Base-by-base conservation (phyloP, 2,329 filamentous ascomycete species). In the Westerdykella ornata region DNA sequence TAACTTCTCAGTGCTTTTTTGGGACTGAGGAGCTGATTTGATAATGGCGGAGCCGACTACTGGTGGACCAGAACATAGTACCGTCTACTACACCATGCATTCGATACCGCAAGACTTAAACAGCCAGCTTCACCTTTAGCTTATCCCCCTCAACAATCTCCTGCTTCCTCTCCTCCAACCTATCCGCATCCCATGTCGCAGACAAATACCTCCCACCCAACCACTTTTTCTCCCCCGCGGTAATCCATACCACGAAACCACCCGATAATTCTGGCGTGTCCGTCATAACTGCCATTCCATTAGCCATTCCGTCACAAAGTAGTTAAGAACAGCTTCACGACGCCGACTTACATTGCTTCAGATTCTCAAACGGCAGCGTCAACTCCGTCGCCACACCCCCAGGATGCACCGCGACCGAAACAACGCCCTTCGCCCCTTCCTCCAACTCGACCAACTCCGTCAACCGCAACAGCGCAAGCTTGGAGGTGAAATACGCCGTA, bases 401-500 rank as follows among this genome's bases (percentile, higher is more conserved):
- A 1, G 60, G 60, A 43, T 65, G 59, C 9, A 63, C 33, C 6
- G 42, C 44, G 14, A 52, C 43, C 14, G 50, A 50, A 20, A 49
- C 44, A 0, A 63, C 43, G 2, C 60, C 58, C 38, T 56, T 41
- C 0, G n/a, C 41, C 0, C 41, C 48, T 41, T 62, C 58, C 39
- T 78, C 76, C 0, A 56, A 56, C 30, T 66, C 61, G 7, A 75
- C 46, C 46, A 69, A 72, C 51, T 79, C 74, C 1, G 69, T 72
- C 34, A 79, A 64, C 9, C 73, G 63, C 13, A 70, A 50, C 18
- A 75, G 47, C 3, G 74, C 75, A 22, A 76, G 59, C 53, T 79
- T 78, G 29, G 62, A 65, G 2, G 65, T 65, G 42, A 69, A 63
- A 46, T 79, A 80, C 2, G 64, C 62, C 15, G 41, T 46, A 2